Evolutionary conservation across 768 basidiomycete genomes (phyloP), one percentile per base, ranked within the genome.

Genomic region (Mycena rebaudengoi): DNA sequence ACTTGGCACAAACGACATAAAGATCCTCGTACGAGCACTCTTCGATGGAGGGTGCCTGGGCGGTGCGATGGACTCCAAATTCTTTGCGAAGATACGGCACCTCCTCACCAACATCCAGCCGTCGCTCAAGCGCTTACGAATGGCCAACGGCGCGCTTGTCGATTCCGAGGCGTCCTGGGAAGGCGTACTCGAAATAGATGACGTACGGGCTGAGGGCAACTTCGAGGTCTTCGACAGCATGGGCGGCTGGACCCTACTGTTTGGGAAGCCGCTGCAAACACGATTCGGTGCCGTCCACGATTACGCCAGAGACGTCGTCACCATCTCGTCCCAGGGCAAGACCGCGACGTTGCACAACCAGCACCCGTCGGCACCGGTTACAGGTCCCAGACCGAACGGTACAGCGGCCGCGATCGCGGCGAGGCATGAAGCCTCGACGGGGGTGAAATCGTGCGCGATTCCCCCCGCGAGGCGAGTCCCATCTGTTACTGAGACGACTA

Each of bases 111-210:
- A n/a, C n/a, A n/a, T n/a, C n/a, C n/a, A n/a, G n/a, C n/a, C n/a
- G n/a, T n/a, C n/a, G n/a, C n/a, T n/a, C n/a, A 52, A 44, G 26
- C 26, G 18, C 0, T 64, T 80, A 4, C 32, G 72, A 4, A 76
- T 80, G 78, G 79, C 77, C 16, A 68, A 79, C 57, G 74, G 77
- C 0, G 23, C 18, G 21, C 25, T 73, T 1, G 67, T 74, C 7
- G 37, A 44, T 7, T 67, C 67, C 4, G 3, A 39, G 25, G 74
- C 65, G n/a, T 21, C 25, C 4, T 75, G 73, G 71, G 52, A 44
- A 41, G 73, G 72, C 7, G 32, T 16, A 2, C 41, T 76, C 5
- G 33, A 54, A 7, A 41, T 74, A 26, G 69, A 53, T 1, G 46
- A 35, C 1, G 60, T 68, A 3, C 13, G 48, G 14, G 32, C 14